Evolutionary conservation across 805 yeast species (phyloP).

Genomic region (Blastobotrys peoriensis): DNA sequence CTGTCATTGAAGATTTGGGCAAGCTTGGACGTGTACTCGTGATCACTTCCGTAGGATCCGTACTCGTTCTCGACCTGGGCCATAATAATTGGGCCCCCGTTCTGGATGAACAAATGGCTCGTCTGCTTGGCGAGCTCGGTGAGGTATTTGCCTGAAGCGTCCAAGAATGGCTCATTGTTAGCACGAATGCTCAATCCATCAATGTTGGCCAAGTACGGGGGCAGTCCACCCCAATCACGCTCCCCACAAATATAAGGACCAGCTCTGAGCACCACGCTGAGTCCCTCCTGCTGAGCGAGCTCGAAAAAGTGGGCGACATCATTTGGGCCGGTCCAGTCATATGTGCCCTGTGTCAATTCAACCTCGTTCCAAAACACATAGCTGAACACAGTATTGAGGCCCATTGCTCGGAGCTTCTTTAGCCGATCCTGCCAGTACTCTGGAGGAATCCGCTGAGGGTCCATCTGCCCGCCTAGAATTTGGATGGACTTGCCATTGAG

Average conservation of each 20-base stretch:
- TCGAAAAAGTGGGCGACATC: slow-evolving; percentile 2
- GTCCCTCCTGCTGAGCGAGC: slow-evolving; percentile 7
- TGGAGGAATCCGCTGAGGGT: slow-evolving; percentile 2
- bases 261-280: slow-evolving; percentile 2
- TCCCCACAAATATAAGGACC: slow-evolving; percentile 7
- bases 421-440: slow-evolving; percentile 3
- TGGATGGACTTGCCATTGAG: slow-evolving; percentile 5
- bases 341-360: slow-evolving; percentile 2
- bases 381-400: slow-evolving; percentile 2
- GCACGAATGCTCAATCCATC: slow-evolving; percentile 1
- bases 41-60: neutral
- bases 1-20: neutral
- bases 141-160: neutral
- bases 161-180: slow-evolving; percentile 1
- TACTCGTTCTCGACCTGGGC: slow-evolving; percentile 8
- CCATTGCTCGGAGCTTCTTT: slow-evolving; percentile 5
- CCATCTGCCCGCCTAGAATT: slow-evolving; percentile 6
- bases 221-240: slow-evolving; percentile 9
- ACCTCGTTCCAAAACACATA: slow-evolving; percentile 6
- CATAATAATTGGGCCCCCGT: slow-evolving; percentile 6
- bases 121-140: slow-evolving; percentile 1
- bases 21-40: slow-evolving; percentile 1
- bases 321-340: slow-evolving; percentile 2
- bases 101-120: neutral
- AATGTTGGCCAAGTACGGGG: slow-evolving; percentile 4